A percentile compares a stretch with the other conserved stretches of the same genome.
phyloP scores from a whole-genome alignment of 2,329 filamentous ascomycete species.

The Diplodia corticola region DNA sequence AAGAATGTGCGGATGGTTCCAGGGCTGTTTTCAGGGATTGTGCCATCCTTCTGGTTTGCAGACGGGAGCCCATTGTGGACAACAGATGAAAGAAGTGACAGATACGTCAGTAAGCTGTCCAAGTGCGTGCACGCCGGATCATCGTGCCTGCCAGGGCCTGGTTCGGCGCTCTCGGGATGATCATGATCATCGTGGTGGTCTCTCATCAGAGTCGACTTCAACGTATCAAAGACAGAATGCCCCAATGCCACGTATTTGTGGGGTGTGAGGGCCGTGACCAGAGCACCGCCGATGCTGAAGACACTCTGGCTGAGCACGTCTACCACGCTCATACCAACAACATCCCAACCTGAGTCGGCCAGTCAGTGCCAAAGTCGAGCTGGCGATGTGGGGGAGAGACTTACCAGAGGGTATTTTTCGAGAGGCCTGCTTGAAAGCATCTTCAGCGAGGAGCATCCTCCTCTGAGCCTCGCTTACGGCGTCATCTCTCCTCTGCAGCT shows the following conservation, averaged over 20 bases:
- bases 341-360: not conserved
- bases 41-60: not conserved
- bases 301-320: slow-evolving; percentile 6
- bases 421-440: slow-evolving; percentile 7
- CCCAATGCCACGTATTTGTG: slow-evolving; percentile 7
- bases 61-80: not conserved
- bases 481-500: not conserved
- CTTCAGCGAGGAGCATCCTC: slow-evolving; percentile 6
- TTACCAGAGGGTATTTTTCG: slow-evolving; percentile 2
- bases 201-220: not conserved
- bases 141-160: not conserved
- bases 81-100: not conserved
- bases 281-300: slow-evolving; percentile 1
- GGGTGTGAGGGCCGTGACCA: slow-evolving; percentile 2
- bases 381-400: too few relatives aligned
- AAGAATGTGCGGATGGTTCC: slow-evolving; percentile 1
- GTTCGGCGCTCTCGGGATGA: not conserved
- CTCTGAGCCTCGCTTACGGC: not conserved
- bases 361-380: not conserved
- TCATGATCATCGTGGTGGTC: not conserved
- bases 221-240: not conserved
- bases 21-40: not conserved
- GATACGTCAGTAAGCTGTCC: not conserved
- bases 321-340: not conserved
- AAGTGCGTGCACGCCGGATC: slow-evolving; percentile 1